Conservation (phyloP, 2,329 filamentous ascomycete species). For the Pyrenophora tritici-repentis region DNA sequence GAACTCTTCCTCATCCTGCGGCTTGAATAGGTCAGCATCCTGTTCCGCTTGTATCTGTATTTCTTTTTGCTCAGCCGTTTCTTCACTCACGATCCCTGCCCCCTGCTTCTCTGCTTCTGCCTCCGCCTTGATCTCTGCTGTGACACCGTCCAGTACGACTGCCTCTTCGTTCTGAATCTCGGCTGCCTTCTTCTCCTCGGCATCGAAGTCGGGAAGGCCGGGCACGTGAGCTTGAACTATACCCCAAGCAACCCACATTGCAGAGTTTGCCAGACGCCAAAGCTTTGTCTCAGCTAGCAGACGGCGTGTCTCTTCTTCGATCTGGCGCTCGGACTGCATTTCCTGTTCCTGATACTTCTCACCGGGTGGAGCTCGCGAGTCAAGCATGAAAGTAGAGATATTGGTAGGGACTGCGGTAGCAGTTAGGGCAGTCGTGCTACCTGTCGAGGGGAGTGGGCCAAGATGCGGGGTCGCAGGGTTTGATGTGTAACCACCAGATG, state of each 20-base stretch:
- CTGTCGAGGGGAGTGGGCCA: conserved; percentile 36
- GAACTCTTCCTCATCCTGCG: conserved; percentile 71
- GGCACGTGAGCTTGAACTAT: conserved; percentile 91
- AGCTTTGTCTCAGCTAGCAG: conserved; percentile 78
- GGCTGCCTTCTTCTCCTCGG: conserved; percentile 21
- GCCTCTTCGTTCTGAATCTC: conserved; percentile 22
- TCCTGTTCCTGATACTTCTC: conserved; percentile 42
- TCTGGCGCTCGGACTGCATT: conserved; percentile 62
- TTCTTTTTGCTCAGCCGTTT: conserved; percentile 28
- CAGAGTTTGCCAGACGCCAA: conserved; percentile 87
- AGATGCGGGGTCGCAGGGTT: conserved; percentile 48
- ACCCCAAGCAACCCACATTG: conserved; percentile 94
- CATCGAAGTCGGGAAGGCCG: conserved; percentile 63
- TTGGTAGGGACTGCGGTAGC: conserved; percentile 42
- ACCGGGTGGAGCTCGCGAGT: conserved; percentile 54
- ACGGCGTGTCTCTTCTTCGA: conserved; percentile 70
- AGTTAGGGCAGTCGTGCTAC: conserved; percentile 41
- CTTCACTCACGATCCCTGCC: conserved; percentile 35
- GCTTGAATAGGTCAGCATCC: conserved; percentile 50
- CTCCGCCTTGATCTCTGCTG: conserved; percentile 24
- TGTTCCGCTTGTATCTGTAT: conserved; percentile 29
- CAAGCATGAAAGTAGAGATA: conserved; percentile 75
- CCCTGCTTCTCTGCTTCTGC: conserved; percentile 25
- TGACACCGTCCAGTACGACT: conserved; percentile 35
- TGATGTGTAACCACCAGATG: conserved; percentile 57